Evolutionary conservation across 148 eudicot species (phyloP), one percentile per base, ranked within the genome.

Genomic region (Agrostemma githago): DNA sequence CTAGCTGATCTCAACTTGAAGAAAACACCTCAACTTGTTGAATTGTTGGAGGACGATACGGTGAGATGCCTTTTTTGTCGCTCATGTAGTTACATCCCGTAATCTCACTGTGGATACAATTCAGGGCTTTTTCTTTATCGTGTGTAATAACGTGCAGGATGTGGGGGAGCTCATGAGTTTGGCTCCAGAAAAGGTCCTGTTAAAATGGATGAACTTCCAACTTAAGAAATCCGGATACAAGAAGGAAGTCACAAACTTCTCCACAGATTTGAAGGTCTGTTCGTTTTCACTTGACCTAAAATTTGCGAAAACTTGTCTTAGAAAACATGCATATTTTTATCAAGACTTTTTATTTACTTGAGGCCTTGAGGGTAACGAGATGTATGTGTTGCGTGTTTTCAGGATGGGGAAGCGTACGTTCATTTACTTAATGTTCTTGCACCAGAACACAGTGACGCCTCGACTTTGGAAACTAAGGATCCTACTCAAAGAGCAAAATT

Each of bases 321-420:
- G 2, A 59, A 16, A 41, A 6, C 65, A 59, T 43, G 53, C n/a
- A 41, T 38, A 40, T 42, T 41, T 0, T 56, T 17, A 59, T 72
- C 34, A 26, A 8, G 39, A 62, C n/a, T 43, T 43, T 67, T 67
- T 67, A 40, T 26, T 77, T 51, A 20, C 26, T 40, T 3, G 56
- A 8, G 15, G 42, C 12, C 62, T 51, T 8, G 39, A 26, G 10
- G 6, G 57, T 72, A 11, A 15, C 62, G 44, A 8, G 46, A 62
- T 14, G 16, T 62, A 62, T 14, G 16, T 62, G 77, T 6, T 74
- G 43, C 64, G 41, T 79, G 9, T 63, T 79, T 82, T 39, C 86
- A 91, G 97, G 97, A 91, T 76, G 97, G 97, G 73, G 93, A 82
- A 80, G 97, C 97, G 48, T 91, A 91, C 77, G 93, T 93, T 79